Base-by-base conservation (phyloP, 2,329 filamentous ascomycete genomes). In the Trichoderma afroharzianum region DNA sequence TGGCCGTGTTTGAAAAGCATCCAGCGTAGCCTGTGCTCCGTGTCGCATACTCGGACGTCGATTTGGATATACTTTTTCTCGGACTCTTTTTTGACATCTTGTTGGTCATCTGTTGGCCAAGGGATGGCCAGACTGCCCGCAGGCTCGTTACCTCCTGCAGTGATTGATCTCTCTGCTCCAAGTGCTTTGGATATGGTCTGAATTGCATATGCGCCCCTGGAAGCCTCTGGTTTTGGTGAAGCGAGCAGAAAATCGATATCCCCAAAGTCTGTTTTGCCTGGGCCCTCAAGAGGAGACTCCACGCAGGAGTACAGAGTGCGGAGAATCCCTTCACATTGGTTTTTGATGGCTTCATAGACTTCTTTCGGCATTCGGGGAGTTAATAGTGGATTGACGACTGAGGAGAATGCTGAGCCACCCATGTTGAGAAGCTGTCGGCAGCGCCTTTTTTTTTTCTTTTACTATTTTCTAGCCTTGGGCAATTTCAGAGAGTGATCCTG, bases 211-310 rank as follows among this genome's bases (percentile, higher is more conserved):
- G n/a, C 9, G 4, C 73, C 71, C 2, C 79, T 79, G 9, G 90
- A 76, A 1, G 76, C 74, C 24, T 76, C 53, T 21, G n/a, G 28
- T 21, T 74, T 77, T 18, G 81, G 80, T 36, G 78, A 77, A 0
- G 83, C 81, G 1, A 93, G 85, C 1, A 94, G 79, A 72, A 95
- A 84, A 79, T 96, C 93, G 47, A 97, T 82, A 74, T 96, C 93
- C 24, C 93, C 93, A 76, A 89, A 87, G 75, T 90, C 87, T 0
- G 74, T 55, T 79, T 96, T 96, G 1, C 79, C 90, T 0, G 93
- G 92, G 0, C 88, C 91, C 74, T 94, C 91, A 32, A 91, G 87
- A 0, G 92, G 90, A 0, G 86, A 84, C 1, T 84, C 86, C 5
- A 92, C 88, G 8, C 81, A 82, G 0, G 81, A 68, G 75, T 88